These are phyloP conservation scores for Fimicolochytrium jonesii DNA, from an alignment of 192 early-diverging fungal genomes.

Conservation along the genomic window DNA sequence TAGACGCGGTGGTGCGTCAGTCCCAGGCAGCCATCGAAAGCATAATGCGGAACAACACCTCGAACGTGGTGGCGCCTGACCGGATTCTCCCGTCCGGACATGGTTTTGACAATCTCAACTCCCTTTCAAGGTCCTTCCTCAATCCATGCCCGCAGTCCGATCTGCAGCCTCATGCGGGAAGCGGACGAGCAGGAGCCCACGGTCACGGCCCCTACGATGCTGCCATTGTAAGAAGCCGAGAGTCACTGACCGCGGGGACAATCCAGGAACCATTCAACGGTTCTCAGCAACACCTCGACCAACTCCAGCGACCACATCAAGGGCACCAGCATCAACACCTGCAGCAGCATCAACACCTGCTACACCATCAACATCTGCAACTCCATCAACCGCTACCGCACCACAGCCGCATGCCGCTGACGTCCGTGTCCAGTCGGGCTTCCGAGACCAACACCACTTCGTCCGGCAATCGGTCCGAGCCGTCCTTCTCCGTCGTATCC, in stretches of 20 bases:
- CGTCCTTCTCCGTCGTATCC: neutral
- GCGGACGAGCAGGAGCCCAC: neutral
- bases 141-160: too few species aligned
- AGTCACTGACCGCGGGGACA: neutral
- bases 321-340: neutral
- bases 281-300: neutral
- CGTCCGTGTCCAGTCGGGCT: neutral
- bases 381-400: neutral
- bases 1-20: neutral
- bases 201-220: neutral
- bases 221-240: neutral
- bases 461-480: neutral
- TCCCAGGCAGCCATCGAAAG: conserved; percentile 1
- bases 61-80: too few species aligned
- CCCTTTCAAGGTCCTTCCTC: too few species aligned
- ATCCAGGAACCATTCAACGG: neutral
- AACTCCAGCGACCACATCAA: neutral
- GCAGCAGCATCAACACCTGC: neutral
- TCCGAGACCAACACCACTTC: neutral
- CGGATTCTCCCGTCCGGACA: too few species aligned
- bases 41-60: neutral
- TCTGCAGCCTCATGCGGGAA: neutral
- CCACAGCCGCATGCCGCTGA: neutral
- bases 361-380: neutral
- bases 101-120: too few species aligned